Evolutionary conservation across 140 eudicot species (phyloP), one percentile per base, ranked within the genome.

Genomic region (Cichorium intybus): DNA sequence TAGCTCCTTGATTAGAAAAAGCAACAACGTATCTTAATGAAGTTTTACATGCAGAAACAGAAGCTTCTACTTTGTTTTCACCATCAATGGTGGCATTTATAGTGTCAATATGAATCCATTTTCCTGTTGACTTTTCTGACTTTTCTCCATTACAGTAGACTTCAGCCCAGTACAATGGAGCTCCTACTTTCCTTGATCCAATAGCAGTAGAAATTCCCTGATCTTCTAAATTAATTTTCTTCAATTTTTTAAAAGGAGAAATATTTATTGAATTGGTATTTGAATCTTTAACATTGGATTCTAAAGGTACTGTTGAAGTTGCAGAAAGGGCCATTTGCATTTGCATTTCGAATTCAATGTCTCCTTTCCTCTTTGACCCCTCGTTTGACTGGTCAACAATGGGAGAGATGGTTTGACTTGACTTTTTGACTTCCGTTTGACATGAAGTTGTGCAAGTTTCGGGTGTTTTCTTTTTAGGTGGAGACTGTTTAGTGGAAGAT

Each of bases 71-170:
- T 75, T 83, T 81, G 26, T 80, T 77, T 79, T 92, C 98, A 22
- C 90, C 96, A 66, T 92, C 96, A 56, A 85, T 49, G 53, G 81
- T 79, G 37, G 96, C 87, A 85, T 88, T 85, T 31, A 88, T 84
- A 62, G 80, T 86, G 81, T 92, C 98, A 51, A 88, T 79, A 71
- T 92, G 98, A 72, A 92, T 88, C 98, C 98, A 92, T 80, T 81
- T 92, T 31, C 97, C 97, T 6, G 95, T 76, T 77, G 85, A 58
- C 69, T 85, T 84, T 62, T 80, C 95, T 62, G n/a, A n/a, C n/a
- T n/a, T n/a, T n/a, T n/a, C n/a, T n/a, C 90, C 95, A 51, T 74
- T 64, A 45, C 95, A 85, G 37, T 68, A 92, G 11, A 92, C 93
- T 73, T 92, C 98, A 10, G 95, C 96, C 98, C 97, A 92, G 63